These are phyloP conservation scores for Gastrolobium bilobum DNA, from an alignment of 306 rosid genomes.

Conservation along the genomic window DNA sequence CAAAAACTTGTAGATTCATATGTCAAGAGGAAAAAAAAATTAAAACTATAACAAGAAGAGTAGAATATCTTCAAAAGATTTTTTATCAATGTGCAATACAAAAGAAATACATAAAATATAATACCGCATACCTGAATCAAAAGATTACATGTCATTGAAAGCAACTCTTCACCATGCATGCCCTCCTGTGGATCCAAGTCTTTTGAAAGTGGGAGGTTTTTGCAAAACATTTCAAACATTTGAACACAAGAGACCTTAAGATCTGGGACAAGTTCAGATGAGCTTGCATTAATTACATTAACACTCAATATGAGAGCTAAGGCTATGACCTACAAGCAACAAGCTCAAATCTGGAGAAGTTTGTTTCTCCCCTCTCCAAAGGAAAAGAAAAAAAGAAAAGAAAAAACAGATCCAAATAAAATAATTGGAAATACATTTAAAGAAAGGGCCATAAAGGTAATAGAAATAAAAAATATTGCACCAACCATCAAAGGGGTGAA, in stretches of 20 bases:
- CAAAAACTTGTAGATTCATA: conserved; percentile 21
- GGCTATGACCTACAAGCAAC: conserved; percentile 36
- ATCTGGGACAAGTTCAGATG: conserved; percentile 69
- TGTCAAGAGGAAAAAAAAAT: neutral
- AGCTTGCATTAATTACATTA: conserved; percentile 47
- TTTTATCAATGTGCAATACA: neutral
- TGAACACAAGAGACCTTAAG: conserved; percentile 76
- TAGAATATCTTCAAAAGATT: conserved; percentile 18
- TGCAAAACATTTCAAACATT: conserved; percentile 84
- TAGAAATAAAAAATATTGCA: neutral
- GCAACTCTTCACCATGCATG: conserved; percentile 93
- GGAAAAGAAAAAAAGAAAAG: neutral
- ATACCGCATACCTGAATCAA: conserved; percentile 80
- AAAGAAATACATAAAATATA: neutral
- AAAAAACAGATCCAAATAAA: neutral
- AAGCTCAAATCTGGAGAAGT: conserved; percentile 35
- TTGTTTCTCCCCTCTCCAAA: conserved; percentile 15
- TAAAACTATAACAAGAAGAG: neutral
- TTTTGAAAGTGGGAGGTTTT: conserved; percentile 86
- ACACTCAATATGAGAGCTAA: conserved; percentile 41
- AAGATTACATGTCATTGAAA: conserved; percentile 73
- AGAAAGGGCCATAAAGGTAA: neutral
- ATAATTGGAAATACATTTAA: conserved; percentile 10
- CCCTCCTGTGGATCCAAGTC: conserved; percentile 94
- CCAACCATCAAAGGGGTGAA: conserved; percentile 9